Percentiles rank a stretch among this genome's conserved stretches.
Evolutionary conservation across 2,329 filamentous ascomycete genomes (phyloP).

Genomic region (Biscogniauxia mediterranea): DNA sequence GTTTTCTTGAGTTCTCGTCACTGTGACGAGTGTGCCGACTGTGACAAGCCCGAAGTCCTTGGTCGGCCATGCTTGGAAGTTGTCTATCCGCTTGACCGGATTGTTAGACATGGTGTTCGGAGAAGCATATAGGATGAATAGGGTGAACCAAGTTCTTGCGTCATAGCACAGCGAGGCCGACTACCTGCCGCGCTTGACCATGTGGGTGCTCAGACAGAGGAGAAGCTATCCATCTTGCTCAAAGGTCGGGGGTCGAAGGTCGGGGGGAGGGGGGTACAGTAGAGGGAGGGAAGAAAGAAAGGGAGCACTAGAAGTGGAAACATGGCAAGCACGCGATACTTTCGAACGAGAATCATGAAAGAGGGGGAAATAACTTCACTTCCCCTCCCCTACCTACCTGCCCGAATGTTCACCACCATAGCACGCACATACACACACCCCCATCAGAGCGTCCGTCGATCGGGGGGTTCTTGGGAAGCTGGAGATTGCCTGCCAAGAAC

Average conservation of each 20-base stretch:
- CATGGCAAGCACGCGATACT: neutral
- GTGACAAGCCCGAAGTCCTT: neutral
- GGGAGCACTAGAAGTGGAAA: neutral
- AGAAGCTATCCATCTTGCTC: neutral
- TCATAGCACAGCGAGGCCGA: neutral
- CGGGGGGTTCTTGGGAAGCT: neutral
- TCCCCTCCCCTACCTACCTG: neutral
- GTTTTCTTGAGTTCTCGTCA: neutral
- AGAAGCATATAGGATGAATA: neutral
- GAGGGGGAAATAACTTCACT: neutral
- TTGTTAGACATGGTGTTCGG: neutral
- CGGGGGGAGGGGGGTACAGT: too few relatives aligned
- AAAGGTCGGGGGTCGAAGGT: neutral
- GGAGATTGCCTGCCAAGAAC: neutral
- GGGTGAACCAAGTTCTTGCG: neutral
- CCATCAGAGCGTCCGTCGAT: neutral
- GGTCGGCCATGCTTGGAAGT: neutral
- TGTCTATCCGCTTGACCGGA: neutral
- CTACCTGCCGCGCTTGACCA: neutral
- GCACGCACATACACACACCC: too few relatives aligned
- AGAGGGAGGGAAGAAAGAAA: neutral
- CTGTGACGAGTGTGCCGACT: neutral
- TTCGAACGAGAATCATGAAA: neutral
- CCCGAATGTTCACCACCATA: neutral
- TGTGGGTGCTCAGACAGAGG: neutral